Conservation (phyloP, 1,139 yeast species). For the Taiozyma sp. region DNA sequence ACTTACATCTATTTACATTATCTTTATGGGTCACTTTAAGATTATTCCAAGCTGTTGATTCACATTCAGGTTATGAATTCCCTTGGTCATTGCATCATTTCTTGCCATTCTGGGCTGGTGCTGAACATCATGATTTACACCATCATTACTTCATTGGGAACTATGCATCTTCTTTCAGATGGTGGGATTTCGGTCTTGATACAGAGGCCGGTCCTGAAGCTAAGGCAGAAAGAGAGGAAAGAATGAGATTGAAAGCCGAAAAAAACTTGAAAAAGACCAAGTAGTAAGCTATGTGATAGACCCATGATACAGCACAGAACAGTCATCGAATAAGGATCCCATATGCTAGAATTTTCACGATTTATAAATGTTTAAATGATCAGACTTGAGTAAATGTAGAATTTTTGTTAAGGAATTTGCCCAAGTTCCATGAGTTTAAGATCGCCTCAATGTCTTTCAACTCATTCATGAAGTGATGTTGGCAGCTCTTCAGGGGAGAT, state of each 20-base stretch:
- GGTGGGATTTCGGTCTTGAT: slow-evolving; percentile 72
- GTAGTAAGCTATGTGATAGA: background rate
- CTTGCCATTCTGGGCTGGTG: slow-evolving; percentile 90
- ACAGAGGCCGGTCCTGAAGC: slow-evolving; percentile 54
- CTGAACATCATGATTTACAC: slow-evolving; percentile 90
- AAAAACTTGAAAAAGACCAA: background rate
- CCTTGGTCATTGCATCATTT: slow-evolving; percentile 85
- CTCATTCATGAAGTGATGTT: no score
- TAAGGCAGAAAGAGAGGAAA: slow-evolving; percentile 26
- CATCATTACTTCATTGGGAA: slow-evolving; percentile 75
- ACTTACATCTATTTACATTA: slow-evolving; percentile 73
- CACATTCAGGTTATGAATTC: slow-evolving; percentile 90
- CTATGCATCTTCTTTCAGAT: slow-evolving; percentile 80
- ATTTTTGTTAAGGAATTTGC: no score
- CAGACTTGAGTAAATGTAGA: no score
- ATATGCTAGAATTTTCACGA: background rate
- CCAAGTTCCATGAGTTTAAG: no score
- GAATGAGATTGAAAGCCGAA: slow-evolving; percentile 25
- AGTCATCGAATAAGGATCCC: background rate
- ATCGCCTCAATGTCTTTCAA: no score
- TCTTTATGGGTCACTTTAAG: slow-evolving; percentile 73
- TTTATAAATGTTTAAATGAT: no score
- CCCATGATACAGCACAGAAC: no score
- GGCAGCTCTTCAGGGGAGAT: no score
- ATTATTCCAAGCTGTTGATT: slow-evolving; percentile 82